Base-by-base conservation (phyloP, 2,329 filamentous ascomycete genomes). In the Rhynchosporium graminicola region DNA sequence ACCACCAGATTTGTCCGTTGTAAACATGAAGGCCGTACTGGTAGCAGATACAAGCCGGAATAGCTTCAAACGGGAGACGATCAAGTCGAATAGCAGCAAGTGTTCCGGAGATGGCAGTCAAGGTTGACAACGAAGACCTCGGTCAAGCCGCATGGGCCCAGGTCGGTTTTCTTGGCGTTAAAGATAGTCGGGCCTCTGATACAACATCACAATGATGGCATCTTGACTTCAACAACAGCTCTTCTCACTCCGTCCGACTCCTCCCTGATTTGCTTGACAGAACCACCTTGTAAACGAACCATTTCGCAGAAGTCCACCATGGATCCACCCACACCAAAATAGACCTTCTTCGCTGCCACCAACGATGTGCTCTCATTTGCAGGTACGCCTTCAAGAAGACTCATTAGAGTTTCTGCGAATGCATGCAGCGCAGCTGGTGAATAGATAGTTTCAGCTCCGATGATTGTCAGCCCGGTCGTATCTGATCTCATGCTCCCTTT, bases 371-470 rank as follows among this genome's bases (percentile, higher is more conserved):
- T 78, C 3, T 72, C 72, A 2, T 72, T 68, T 1, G 69, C 59
- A 70, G 51, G 72, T 68, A 55, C 74, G 70, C 76, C 76, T 26
- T 79, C 72, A 50, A 92, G 76, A 15, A 91, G 77, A 3, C 77
- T 77, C 47, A 88, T 80, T 12, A 92, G 78, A 4, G 87, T 86
- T 45, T 88, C 83, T 0, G 87, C 84, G 72, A 94, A 95, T 0
- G 85, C 82, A 42, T 79, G 77, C 28, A 92, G 81, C 0, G 89
- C 87, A 62, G 87, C 86, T 0, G 89, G 90, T 2, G 87, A 91
- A 76, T 95, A 95, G 50, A 95, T 94, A 0, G 91, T 95, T 76
- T 95, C 91, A 0, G 90, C 89, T 0, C 87, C 91, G 1, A 95
- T 77, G 4, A 93, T 77, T 2, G 90, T 75, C 7, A 70, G 61